Percentiles rank a stretch among this genome's conserved stretches.
Conservation (phyloP, 352 stramenopile species). For the Globisporangium paroecandrum region DNA sequence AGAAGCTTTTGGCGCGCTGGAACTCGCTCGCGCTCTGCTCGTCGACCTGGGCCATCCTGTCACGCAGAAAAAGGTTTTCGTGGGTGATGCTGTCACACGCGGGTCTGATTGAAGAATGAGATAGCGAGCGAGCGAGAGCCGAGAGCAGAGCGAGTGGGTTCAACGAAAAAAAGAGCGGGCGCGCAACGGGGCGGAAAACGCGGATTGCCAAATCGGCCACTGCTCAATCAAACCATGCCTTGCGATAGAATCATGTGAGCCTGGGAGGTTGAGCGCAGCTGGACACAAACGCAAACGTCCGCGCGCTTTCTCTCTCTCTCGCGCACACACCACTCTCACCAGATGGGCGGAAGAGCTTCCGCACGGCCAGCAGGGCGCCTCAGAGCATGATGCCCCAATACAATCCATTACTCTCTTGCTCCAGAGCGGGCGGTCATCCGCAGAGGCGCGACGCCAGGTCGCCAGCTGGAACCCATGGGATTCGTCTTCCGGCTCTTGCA, state of each 20-base stretch:
- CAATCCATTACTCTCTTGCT: background rate
- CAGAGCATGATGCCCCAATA: conserved; percentile 1
- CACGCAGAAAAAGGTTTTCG: too few relatives aligned
- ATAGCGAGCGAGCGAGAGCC: too few relatives aligned
- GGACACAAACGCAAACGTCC: background rate
- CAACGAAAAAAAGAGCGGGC: conserved; percentile 2
- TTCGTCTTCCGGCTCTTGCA: background rate
- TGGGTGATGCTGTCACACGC: background rate
- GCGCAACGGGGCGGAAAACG: background rate
- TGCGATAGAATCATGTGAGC: background rate
- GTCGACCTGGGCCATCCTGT: conserved; percentile 3
- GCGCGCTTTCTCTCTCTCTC: background rate
- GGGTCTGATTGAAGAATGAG: conserved; percentile 10
- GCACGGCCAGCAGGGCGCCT: background rate
- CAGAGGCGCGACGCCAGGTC: conserved; percentile 7
- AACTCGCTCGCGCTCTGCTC: conserved; percentile 27
- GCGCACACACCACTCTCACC: background rate
- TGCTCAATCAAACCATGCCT: background rate
- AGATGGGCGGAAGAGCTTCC: conserved; percentile 5
- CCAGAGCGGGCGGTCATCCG: background rate
- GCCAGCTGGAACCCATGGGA: conserved; percentile 2
- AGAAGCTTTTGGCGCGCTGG: conserved; percentile 58
- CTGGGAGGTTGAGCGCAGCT: background rate
- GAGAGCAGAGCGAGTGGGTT: background rate
- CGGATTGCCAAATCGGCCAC: background rate